Conservation (phyloP, 768 basidiomycete species). For the Gloeopeniophorella convolvens region DNA sequence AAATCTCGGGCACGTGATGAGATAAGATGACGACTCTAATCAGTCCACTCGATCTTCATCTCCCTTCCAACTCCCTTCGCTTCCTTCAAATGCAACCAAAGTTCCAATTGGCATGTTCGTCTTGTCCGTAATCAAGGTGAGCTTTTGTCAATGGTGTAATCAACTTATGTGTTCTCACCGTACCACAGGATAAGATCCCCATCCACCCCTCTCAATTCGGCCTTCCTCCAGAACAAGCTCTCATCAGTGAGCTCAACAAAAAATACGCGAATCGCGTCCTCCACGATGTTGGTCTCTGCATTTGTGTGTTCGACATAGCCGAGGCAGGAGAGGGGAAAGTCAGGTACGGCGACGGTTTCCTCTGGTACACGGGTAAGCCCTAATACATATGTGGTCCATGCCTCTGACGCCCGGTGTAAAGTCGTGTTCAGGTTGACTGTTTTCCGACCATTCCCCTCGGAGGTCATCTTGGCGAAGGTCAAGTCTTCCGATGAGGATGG, state of each 20-base stretch:
- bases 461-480: constrained; percentile 86
- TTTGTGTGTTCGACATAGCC: constrained; percentile 83
- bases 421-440: constrained; percentile 87
- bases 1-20: too few species aligned
- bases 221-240: constrained; percentile 66
- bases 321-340: constrained; percentile 89
- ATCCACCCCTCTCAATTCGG: constrained; percentile 87
- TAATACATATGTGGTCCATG: neutral
- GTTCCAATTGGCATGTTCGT: constrained; percentile 28
- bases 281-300: constrained; percentile 86
- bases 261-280: constrained; percentile 92
- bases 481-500: constrained; percentile 82
- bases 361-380: constrained; percentile 85
- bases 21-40: constrained; percentile 23
- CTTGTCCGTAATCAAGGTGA: constrained; percentile 32
- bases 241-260: constrained; percentile 84
- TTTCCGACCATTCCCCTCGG: constrained; percentile 85
- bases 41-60: neutral
- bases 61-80: neutral
- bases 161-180: neutral
- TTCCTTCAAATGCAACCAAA: neutral
- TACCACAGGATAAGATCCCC: constrained; percentile 78
- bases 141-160: neutral
- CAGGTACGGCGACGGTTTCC: constrained; percentile 87
- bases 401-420: constrained; percentile 27